Percentiles rank a stretch among this genome's conserved stretches.
Conservation (phyloP, 2,329 filamentous ascomycete genomes). For the Ciborinia camelliae region DNA sequence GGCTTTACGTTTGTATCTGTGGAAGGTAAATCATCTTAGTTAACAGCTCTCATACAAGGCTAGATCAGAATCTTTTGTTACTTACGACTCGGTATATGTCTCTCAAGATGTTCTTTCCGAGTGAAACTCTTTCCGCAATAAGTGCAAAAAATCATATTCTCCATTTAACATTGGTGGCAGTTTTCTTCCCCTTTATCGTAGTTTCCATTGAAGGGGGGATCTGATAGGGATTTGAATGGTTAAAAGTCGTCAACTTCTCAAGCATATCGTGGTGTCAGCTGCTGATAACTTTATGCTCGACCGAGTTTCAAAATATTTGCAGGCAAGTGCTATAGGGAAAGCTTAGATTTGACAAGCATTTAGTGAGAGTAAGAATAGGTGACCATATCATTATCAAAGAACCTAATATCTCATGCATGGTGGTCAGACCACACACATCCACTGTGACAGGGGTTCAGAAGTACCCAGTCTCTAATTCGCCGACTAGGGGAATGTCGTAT, state of each 20-base stretch:
- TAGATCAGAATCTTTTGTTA: constrained; percentile 12
- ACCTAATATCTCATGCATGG: constrained; percentile 14
- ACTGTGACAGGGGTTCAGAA: not conserved
- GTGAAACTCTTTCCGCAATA: constrained; percentile 55
- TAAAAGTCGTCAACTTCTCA: not conserved
- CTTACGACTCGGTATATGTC: constrained; percentile 52
- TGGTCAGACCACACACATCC: constrained; percentile 7
- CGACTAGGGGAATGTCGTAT: constrained; percentile 20
- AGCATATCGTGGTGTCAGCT: not conserved
- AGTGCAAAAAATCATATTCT: constrained; percentile 47
- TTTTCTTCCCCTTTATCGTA: not conserved
- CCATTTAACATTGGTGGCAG: constrained; percentile 11
- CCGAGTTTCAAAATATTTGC: not conserved
- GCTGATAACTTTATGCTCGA: constrained; percentile 5
- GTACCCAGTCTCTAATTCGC: constrained; percentile 13
- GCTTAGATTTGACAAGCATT: constrained; percentile 14
- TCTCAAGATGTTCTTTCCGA: constrained; percentile 55
- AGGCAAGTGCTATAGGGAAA: not conserved
- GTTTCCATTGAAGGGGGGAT: constrained; percentile 16
- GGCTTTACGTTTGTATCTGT: constrained; percentile 55
- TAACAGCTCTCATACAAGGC: not conserved
- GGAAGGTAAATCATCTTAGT: not conserved
- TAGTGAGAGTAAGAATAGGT: constrained; percentile 12
- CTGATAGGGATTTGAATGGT: constrained; percentile 9
- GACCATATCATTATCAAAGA: constrained; percentile 1